Conservation (phyloP, 73 alveolate species). For the Paramecium tetraurelia region DNA sequence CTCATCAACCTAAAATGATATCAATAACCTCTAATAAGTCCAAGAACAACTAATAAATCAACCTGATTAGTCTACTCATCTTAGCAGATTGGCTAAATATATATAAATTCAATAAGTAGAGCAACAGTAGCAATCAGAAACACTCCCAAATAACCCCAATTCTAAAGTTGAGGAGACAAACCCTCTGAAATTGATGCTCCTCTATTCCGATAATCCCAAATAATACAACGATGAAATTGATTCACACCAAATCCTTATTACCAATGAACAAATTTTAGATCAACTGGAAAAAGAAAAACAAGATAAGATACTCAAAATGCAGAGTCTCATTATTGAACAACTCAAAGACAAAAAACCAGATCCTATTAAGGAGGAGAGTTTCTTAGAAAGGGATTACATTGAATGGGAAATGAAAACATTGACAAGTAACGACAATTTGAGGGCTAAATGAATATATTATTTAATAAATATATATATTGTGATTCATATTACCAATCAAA, state of each 20-base stretch:
- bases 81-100: background rate
- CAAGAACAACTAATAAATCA: background rate
- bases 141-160: background rate
- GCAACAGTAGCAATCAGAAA: background rate
- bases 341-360: constrained; percentile 10
- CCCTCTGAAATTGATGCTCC: background rate
- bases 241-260: background rate
- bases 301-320: background rate
- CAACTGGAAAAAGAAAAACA: background rate
- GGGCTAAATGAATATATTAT: background rate
- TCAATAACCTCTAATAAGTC: background rate
- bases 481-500: background rate
- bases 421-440: background rate
- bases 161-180: background rate
- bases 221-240: background rate
- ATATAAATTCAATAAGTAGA: background rate
- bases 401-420: constrained; percentile 33
- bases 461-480: background rate
- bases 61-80: background rate
- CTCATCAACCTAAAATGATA: background rate
- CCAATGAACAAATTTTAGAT: background rate
- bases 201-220: background rate
- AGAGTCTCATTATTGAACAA: background rate
- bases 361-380: background rate
- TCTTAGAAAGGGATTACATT: background rate